Evolutionary conservation across 116 monocot species (phyloP).

Genomic region (Iris pallida): DNA sequence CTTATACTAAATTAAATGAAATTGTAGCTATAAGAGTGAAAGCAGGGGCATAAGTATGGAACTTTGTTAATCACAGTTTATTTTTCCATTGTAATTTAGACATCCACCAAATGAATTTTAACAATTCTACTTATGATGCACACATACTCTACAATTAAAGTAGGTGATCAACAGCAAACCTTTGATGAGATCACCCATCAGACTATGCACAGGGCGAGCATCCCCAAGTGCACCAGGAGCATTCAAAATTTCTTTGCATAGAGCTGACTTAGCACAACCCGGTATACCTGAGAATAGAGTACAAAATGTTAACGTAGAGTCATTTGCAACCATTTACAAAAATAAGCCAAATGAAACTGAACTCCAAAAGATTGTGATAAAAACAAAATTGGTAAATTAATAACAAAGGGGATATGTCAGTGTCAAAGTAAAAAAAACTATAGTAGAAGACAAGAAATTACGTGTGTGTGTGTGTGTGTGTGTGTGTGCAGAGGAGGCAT

Average conservation of each 20-base stretch:
- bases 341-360: too few relatives aligned
- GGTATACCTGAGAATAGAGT: conserved; percentile 69
- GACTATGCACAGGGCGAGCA: conserved; percentile 76
- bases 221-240: conserved; percentile 69
- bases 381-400: too few relatives aligned
- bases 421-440: too few relatives aligned
- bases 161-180: conserved; percentile 30
- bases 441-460: too few relatives aligned
- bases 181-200: conserved; percentile 99
- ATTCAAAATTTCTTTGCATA: conserved; percentile 83
- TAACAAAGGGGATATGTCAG: too few relatives aligned
- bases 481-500: too few relatives aligned
- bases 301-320: not conserved
- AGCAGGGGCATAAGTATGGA: not conserved
- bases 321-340: not conserved
- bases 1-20: too few relatives aligned
- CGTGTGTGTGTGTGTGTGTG: too few relatives aligned
- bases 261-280: conserved; percentile 98
- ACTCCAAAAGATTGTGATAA: too few relatives aligned
- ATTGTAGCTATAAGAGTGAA: not conserved
- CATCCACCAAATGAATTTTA: not conserved
- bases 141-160: not conserved
- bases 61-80: not conserved
- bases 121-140: not conserved
- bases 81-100: not conserved